A percentile compares a stretch with the other conserved stretches of the same genome.
These are phyloP conservation scores for Coemansia sp. DNA, from an alignment of 192 early-diverging fungal species.

Conservation along the genomic window DNA sequence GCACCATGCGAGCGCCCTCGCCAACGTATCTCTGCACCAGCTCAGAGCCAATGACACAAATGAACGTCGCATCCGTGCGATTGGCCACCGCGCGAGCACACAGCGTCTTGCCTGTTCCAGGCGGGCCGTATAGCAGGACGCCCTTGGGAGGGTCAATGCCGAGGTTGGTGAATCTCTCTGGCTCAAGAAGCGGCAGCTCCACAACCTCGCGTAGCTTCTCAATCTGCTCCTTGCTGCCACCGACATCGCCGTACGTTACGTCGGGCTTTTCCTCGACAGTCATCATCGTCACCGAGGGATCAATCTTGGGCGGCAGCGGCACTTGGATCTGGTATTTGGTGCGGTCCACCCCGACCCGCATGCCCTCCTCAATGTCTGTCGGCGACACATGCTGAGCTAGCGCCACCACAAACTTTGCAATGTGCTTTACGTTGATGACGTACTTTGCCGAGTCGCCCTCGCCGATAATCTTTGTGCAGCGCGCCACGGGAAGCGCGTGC, in stretches of 20 bases:
- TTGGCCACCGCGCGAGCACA: constrained; percentile 98
- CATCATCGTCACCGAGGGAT: constrained; percentile 99
- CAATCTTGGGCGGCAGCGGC: constrained; percentile 97
- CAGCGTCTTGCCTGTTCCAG: constrained; percentile 97
- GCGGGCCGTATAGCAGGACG: constrained; percentile 93
- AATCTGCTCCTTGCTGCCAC: constrained; percentile 99
- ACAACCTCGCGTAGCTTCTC: constrained; percentile 99
- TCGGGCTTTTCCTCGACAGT: constrained; percentile 99
- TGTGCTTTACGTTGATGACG: constrained; percentile 97
- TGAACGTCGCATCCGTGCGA: constrained; percentile 98
- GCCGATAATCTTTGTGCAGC: constrained; percentile 98
- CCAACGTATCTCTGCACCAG: constrained; percentile 99
- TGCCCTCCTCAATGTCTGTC: constrained; percentile 99
- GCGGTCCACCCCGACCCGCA: constrained; percentile 97
- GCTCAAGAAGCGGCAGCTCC: constrained; percentile 92
- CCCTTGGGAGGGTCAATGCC: constrained; percentile 99
- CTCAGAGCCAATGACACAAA: constrained; percentile 99
- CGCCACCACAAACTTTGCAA: constrained; percentile 99
- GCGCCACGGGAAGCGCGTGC: constrained; percentile 83
- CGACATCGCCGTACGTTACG: constrained; percentile 99
- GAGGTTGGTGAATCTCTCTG: constrained; percentile 94
- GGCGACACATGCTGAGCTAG: constrained; percentile 95
- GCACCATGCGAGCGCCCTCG: constrained; percentile 98
- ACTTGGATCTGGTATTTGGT: constrained; percentile 99
- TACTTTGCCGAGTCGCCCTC: constrained; percentile 92